A percentile compares a stretch with the other conserved stretches of the same genome.
These are phyloP conservation scores for Neophaeococcomyces mojaviensis DNA, from an alignment of 2,329 filamentous ascomycete genomes.

Conservation along the genomic window DNA sequence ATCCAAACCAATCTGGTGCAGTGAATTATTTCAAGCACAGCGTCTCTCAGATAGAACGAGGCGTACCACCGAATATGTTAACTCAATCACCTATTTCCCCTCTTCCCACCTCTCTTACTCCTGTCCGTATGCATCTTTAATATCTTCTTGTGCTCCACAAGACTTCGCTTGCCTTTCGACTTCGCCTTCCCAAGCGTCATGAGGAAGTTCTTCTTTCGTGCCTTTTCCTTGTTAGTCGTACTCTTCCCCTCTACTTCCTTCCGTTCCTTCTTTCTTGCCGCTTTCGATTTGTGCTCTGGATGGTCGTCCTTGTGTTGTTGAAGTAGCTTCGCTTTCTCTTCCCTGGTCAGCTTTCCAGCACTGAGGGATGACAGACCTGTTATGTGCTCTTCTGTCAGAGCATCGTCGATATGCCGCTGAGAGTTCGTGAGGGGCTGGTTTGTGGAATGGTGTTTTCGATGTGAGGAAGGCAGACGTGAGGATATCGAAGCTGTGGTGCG, in stretches of 20 bases:
- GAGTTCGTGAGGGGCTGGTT: conserved; percentile 38
- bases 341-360: conserved; percentile 71
- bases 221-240: conserved; percentile 95
- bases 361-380: conserved; percentile 72
- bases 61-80: too few species aligned
- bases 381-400: conserved; percentile 83
- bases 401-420: conserved; percentile 70
- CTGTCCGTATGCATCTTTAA: conserved; percentile 70
- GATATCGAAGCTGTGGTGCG: conserved; percentile 65
- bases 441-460: conserved; percentile 37
- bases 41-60: too few species aligned
- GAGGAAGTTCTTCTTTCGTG: conserved; percentile 93
- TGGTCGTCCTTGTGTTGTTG: conserved; percentile 73
- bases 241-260: conserved; percentile 88
- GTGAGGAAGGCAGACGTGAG: conserved; percentile 42
- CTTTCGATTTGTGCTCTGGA: conserved; percentile 75
- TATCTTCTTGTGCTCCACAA: conserved; percentile 75
- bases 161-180: conserved; percentile 87
- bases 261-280: conserved; percentile 76
- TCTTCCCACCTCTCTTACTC: conserved; percentile 73
- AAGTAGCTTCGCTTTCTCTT: conserved; percentile 77
- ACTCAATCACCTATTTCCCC: conserved; percentile 61
- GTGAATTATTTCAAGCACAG: too few species aligned
- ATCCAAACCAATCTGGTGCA: too few species aligned
- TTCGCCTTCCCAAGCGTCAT: conserved; percentile 98